Base-by-base conservation (phyloP, 2,329 filamentous ascomycete genomes). In the Aschersonia sp. region DNA sequence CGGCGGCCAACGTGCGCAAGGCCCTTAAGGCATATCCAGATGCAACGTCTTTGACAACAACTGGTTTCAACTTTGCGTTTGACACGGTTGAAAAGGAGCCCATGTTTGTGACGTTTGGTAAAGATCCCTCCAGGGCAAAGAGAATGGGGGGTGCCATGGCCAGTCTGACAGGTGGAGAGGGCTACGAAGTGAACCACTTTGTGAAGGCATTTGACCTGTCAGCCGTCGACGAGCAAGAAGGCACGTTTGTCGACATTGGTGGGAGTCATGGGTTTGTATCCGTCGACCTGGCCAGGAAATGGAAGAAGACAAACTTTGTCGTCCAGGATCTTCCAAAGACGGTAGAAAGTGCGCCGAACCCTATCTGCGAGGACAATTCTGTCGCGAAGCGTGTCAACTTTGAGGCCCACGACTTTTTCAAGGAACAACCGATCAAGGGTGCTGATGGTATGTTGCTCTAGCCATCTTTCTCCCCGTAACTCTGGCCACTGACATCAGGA, bases 181-280 rank as follows among this genome's bases (percentile, higher is more conserved):
- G 76, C 0, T 78, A 77, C 53, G 73, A 77, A 52, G 55, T 77
- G 5, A 60, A 60, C 30, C 68, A 78, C 52, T 64, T 81, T 8
- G 64, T 78, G 2, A 61, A 75, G 39, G 71, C 69, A 42, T 79
- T 73, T 53, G 71, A 78, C 54, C 72, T 80, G 54, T 59, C 65
- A 1, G 65, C 64, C 1, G 58, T 79, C 2, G 64, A 76, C 46
- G 59, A 59, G 1, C 55, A 50, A 1, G 59, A 60, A 5, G 76
- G 70, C 4, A 75, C 67, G 0, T 60, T 81, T 40, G 75, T 81
- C 5, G 77, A 82, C 47, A 55, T 79, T 11, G 78, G 78, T 8
- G 78, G 78, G 2, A 75, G 71, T 14, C 72, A 74, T 46, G 78
- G 78, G 0, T 74, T 77, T 44, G 70, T 73, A n/a, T 71, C 66